Evolutionary conservation across 139 green algal species (phyloP), one percentile per base, ranked within the genome.

Genomic region (Tetradesmus lagerheimii): DNA sequence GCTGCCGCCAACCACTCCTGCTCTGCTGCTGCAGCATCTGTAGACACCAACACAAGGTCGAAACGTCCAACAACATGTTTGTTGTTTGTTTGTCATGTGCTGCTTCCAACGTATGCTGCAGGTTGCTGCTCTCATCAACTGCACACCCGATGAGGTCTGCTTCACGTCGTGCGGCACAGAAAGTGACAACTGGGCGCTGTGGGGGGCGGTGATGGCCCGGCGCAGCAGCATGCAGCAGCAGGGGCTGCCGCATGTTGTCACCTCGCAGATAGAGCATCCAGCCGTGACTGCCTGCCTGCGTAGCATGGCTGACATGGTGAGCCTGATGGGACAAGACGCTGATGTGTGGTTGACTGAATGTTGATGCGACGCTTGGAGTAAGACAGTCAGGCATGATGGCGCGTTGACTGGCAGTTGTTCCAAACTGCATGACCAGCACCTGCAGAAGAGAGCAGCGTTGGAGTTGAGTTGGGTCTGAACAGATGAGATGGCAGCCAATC

Each of bases 231-330:
- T 62, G 38, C 77, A 83, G 34, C 77, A 34, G 77, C 71, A 71
- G 39, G 35, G 34, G 2, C 3, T 91, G 41, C 94, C 93, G 0
- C 96, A 98, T 74, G 90, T 98, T 18, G 94, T 98, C 4, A 93
- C 94, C 0, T 94, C 86, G 14, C 83, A 38, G 3, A 93, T 98
- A 35, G 96, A 98, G 92, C 96, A 98, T 87, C 96, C 96, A 5
- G 96, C 96, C 27, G 89, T 98, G 0, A 74, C 94, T 12, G 87
- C 92, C n/a, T 90, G 87, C 79, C 71, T 95, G 76, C n/a, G 80
- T 25, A 86, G 89, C 41, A 62, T 94, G 34, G 25, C 39, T 29
- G 20, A 85, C 6, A 71, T 86, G 89, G 85, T 89, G 45, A 83
- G 71, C n/a, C n/a, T n/a, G n/a, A n/a, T n/a, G n/a, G n/a, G n/a